Percentiles rank a stretch among this genome's conserved stretches.
Conservation (phyloP, 306 rosid genomes). For the Sechiopsis laciniata region DNA sequence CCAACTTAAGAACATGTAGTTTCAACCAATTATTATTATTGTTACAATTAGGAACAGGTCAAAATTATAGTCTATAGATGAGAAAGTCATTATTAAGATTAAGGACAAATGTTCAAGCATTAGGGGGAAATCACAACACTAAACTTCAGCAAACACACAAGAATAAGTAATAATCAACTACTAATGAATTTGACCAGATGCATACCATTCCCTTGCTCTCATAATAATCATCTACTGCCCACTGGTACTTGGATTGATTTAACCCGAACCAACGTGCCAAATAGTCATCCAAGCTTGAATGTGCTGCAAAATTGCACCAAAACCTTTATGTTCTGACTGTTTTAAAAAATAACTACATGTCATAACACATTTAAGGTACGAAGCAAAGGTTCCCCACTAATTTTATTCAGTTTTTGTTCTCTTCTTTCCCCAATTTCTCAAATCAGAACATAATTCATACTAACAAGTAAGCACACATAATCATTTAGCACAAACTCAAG, state of each 20-base stretch:
- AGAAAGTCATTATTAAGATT: no score
- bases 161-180: not conserved
- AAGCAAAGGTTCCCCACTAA: not conserved
- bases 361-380: not conserved
- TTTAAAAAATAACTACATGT: not conserved
- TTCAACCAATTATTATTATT: not conserved
- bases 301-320: conserved; percentile 48
- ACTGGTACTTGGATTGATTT: conserved; percentile 93
- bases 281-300: conserved; percentile 91
- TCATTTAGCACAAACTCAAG: not conserved
- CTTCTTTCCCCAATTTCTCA: not conserved
- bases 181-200: conserved; percentile 16
- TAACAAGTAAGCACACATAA: not conserved
- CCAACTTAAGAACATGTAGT: no score
- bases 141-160: not conserved
- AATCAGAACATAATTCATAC: not conserved
- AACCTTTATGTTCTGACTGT: not conserved
- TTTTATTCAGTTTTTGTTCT: not conserved
- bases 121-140: not conserved
- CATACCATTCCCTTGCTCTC: conserved; percentile 93
- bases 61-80: not conserved
- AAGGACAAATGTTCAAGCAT: not conserved
- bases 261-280: conserved; percentile 98
- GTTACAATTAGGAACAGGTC: not conserved
- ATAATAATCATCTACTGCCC: conserved; percentile 94